A percentile compares a stretch with the other conserved stretches of the same genome.
Evolutionary conservation across 179 eudicot species (phyloP).

Genomic region (Gypsophila paniculata): DNA sequence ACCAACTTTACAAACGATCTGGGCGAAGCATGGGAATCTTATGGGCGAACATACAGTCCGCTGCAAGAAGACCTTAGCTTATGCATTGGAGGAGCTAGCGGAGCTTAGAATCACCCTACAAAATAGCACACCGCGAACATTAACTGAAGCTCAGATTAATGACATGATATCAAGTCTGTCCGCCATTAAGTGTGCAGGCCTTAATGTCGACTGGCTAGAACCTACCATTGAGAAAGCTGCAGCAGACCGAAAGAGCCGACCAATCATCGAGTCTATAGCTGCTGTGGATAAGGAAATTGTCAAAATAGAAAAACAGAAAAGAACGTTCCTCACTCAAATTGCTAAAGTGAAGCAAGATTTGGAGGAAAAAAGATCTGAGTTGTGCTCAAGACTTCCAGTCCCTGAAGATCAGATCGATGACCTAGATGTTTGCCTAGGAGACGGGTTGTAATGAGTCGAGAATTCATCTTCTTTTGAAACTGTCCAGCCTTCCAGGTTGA

Average conservation of each 20-base stretch:
- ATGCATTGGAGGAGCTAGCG: slow-evolving; percentile 26
- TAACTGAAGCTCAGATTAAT: slow-evolving; percentile 19
- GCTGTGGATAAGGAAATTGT: slow-evolving; percentile 19
- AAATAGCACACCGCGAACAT: slow-evolving; percentile 16
- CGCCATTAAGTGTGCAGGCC: slow-evolving; percentile 21
- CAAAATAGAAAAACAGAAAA: slow-evolving; percentile 13
- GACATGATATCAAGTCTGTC: slow-evolving; percentile 14
- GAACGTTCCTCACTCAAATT: background rate
- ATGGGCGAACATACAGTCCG: slow-evolving; percentile 21
- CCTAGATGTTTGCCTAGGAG: slow-evolving; percentile 17
- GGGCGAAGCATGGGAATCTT: slow-evolving; percentile 25
- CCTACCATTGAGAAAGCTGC: slow-evolving; percentile 20
- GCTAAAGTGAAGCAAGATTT: slow-evolving; percentile 21
- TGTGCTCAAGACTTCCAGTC: slow-evolving; percentile 11
- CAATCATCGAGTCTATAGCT: slow-evolving; percentile 15
- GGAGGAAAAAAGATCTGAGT: background rate
- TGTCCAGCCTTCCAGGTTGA: background rate
- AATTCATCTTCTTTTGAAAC: background rate
- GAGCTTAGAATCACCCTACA: slow-evolving; percentile 16
- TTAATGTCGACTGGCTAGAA: slow-evolving; percentile 25
- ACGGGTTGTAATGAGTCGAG: slow-evolving; percentile 1
- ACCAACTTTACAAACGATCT: slow-evolving; percentile 17
- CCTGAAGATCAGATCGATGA: slow-evolving; percentile 12
- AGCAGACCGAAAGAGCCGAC: slow-evolving; percentile 18
- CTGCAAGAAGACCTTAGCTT: slow-evolving; percentile 18